These are phyloP conservation scores for Cicer judaicum DNA, from an alignment of 306 rosid species.

Conservation along the genomic window DNA sequence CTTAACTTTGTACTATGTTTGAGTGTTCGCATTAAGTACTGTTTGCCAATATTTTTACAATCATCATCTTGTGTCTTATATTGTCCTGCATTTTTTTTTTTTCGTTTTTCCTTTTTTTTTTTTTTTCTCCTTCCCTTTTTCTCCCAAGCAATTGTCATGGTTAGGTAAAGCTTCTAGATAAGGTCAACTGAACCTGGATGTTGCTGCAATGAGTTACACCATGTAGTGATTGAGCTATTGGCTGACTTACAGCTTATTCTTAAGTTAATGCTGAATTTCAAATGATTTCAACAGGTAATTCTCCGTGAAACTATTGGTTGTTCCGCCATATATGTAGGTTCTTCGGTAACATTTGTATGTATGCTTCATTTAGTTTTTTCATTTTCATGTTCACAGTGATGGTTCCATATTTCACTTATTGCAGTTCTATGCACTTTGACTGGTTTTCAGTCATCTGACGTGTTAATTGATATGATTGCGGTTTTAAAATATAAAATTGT, in stretches of 20 bases:
- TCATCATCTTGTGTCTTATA: slow-evolving; percentile 63
- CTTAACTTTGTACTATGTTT: slow-evolving; percentile 46
- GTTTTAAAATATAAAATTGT: not conserved
- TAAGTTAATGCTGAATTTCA: slow-evolving; percentile 64
- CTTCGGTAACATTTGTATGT: slow-evolving; percentile 27
- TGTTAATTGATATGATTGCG: slow-evolving; percentile 31
- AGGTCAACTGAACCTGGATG: slow-evolving; percentile 73
- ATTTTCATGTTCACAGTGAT: slow-evolving; percentile 24
- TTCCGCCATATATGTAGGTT: slow-evolving; percentile 45
- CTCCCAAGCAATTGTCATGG: slow-evolving; percentile 59
- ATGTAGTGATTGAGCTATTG: slow-evolving; percentile 68
- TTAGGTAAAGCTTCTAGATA: slow-evolving; percentile 76
- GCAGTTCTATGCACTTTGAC: slow-evolving; percentile 27
- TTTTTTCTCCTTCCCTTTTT: slow-evolving; percentile 3
- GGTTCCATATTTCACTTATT: slow-evolving; percentile 30
- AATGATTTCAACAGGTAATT: slow-evolving; percentile 79
- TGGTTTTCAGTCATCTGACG: slow-evolving; percentile 28
- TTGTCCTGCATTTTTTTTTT: slow-evolving; percentile 52
- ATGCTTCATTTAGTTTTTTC: slow-evolving; percentile 13
- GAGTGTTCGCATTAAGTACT: slow-evolving; percentile 42
- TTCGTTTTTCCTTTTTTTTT: not conserved
- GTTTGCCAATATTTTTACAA: slow-evolving; percentile 52
- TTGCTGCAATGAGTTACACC: slow-evolving; percentile 82
- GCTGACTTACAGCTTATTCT: slow-evolving; percentile 63
- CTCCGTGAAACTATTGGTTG: slow-evolving; percentile 53